phyloP scores from a whole-genome alignment of 192 early-diverging fungal species.

The Mortierella hygrophila region DNA sequence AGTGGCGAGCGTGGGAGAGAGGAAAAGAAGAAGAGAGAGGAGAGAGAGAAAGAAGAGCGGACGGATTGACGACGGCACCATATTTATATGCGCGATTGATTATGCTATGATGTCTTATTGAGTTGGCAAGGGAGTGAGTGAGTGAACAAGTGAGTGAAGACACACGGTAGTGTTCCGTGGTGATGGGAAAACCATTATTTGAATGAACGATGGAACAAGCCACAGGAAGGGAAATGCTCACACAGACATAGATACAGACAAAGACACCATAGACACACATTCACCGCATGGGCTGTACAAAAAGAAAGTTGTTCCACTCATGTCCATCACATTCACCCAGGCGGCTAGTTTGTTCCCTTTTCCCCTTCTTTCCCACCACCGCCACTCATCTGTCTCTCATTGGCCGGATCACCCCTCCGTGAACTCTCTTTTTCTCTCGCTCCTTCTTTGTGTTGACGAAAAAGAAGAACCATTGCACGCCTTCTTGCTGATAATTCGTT shows the following conservation, averaged over 20 bases:
- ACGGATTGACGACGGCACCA: not conserved
- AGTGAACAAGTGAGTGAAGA: not conserved
- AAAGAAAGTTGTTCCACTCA: no score
- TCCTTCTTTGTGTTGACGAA: not conserved
- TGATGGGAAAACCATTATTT: not conserved
- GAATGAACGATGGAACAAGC: not conserved
- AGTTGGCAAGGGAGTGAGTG: not conserved
- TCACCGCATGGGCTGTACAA: no score
- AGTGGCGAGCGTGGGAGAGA: conserved; percentile 13
- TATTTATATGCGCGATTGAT: conserved; percentile 6
- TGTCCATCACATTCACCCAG: no score
- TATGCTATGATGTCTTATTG: not conserved
- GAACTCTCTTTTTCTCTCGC: not conserved
- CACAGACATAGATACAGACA: not conserved
- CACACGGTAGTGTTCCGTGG: not conserved
- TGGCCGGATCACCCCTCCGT: not conserved
- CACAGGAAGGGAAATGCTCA: not conserved
- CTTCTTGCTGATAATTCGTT: no score
- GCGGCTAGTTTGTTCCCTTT: not conserved
- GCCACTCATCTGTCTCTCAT: not conserved
- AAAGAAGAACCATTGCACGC: not conserved
- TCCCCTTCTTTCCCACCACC: not conserved
- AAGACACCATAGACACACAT: not conserved
- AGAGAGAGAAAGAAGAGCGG: conserved; percentile 12
- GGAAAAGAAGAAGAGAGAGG: conserved; percentile 1